These are phyloP conservation scores for Centella asiatica DNA, from an alignment of 129 eudicot species.

Conservation along the genomic window DNA sequence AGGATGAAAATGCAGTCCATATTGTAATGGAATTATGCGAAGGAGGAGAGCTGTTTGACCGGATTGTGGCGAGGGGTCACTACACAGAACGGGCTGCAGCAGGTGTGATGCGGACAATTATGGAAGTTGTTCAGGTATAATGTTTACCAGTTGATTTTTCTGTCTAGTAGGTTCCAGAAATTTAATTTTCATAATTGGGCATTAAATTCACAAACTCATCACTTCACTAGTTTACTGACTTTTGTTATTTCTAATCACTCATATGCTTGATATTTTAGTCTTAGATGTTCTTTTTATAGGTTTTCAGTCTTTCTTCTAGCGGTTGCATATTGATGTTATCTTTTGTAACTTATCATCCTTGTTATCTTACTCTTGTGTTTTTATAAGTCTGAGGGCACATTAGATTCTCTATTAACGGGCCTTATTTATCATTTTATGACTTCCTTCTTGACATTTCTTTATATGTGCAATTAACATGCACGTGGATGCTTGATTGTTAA, in stretches of 20 bases:
- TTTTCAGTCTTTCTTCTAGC: too few relatives aligned
- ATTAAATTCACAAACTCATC: not conserved
- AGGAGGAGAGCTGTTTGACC: conserved; percentile 76
- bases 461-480: too few relatives aligned
- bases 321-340: too few relatives aligned
- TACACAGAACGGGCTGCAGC: conserved; percentile 87
- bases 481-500: too few relatives aligned
- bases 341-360: too few relatives aligned
- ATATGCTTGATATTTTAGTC: not conserved
- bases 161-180: conserved; percentile 1
- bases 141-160: not conserved
- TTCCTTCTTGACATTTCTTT: too few relatives aligned
- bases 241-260: not conserved
- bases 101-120: conserved; percentile 48
- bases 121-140: conserved; percentile 80
- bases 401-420: too few relatives aligned
- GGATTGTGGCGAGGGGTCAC: conserved; percentile 80
- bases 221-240: not conserved
- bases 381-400: too few relatives aligned
- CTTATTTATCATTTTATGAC: too few relatives aligned
- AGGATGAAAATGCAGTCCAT: conserved; percentile 69
- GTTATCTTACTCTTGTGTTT: too few relatives aligned
- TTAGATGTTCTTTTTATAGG: too few relatives aligned
- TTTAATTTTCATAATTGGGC: not conserved
- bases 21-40: conserved; percentile 86